Conservation (phyloP, 768 basidiomycete species). For the Lactarius quietus region DNA sequence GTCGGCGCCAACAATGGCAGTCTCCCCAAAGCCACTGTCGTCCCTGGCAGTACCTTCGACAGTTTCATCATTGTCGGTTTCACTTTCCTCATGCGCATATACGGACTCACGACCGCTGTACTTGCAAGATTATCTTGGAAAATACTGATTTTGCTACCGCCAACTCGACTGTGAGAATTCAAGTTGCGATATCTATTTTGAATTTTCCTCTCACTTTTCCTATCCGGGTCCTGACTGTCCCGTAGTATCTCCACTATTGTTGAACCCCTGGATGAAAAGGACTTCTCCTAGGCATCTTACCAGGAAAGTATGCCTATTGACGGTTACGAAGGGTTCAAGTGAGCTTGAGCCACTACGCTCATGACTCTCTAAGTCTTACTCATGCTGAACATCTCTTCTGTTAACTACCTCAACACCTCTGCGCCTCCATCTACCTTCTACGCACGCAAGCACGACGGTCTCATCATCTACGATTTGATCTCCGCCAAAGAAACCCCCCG, state of each 20-base stretch:
- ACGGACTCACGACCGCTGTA: not conserved
- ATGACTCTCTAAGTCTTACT: too few species aligned
- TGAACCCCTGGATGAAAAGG: conserved; percentile 55
- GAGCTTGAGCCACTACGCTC: not conserved
- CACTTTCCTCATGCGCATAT: too few species aligned
- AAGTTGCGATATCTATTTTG: not conserved
- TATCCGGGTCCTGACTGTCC: not conserved
- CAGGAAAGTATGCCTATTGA: too few species aligned
- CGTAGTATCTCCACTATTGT: conserved; percentile 48
- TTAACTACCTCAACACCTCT: conserved; percentile 38
- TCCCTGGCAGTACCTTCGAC: conserved; percentile 44
- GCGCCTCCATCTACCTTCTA: conserved; percentile 38
- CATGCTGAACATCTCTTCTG: conserved; percentile 27
- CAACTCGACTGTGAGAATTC: conserved; percentile 25
- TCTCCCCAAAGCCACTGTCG: conserved; percentile 37
- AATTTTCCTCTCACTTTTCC: not conserved
- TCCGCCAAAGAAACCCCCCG: conserved; percentile 41
- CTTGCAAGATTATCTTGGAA: too few species aligned
- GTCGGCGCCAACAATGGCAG: too few species aligned
- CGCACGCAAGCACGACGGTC: too few species aligned
- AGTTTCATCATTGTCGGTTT: conserved; percentile 41
- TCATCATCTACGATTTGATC: conserved; percentile 51
- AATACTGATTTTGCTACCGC: conserved; percentile 48
- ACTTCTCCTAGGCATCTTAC: conserved; percentile 58
- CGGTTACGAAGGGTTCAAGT: conserved; percentile 36